Evolutionary conservation across 768 basidiomycete species (phyloP), one percentile per base, ranked within the genome.

Genomic region (Rickenella mellea): DNA sequence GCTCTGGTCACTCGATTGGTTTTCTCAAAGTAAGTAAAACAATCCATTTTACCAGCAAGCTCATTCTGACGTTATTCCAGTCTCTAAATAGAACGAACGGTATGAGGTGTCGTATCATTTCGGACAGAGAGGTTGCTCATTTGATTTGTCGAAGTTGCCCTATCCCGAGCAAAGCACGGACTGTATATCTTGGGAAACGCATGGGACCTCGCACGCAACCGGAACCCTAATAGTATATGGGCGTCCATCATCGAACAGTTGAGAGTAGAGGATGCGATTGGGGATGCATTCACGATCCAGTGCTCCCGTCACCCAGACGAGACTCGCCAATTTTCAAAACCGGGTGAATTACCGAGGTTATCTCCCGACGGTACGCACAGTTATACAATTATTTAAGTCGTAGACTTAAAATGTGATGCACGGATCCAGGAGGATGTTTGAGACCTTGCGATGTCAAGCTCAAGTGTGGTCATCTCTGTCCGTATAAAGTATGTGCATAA

Each of bases 131-230:
- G 25, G 17, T 15, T 46, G n/a, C 68, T 71, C 55, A 17, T 22
- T 42, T 4, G 57, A 59, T 48, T 48, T 57, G 59, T 63, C 41
- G 57, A 64, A 39, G 85, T 87, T 30, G 82, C 86, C 0, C 55
- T 88, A 4, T 85, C 83, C 17, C 69, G 85, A 17, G 84, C 85
- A 4, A 71, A 74, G 38, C 75, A 88, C 46, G 85, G 85, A 4
- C 61, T 89, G 2, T 87, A 70, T 51, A 73, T 89, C 25, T 59
- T 88, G 3, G 85, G 86, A 19, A 84, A 85, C 41, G 74, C 79
- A 0, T 55, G 66, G 0, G 71, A 76, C 30, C 53, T 83, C 31
- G 60, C 70, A 4, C 58, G 65, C 12, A 65, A 60, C 43, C n/a
- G n/a, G n/a, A n/a, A n/a, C n/a, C n/a, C n/a, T n/a, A 76, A 72